Base-by-base conservation (phyloP, 2,329 filamentous ascomycete genomes). In the Arthroderma uncinatum region DNA sequence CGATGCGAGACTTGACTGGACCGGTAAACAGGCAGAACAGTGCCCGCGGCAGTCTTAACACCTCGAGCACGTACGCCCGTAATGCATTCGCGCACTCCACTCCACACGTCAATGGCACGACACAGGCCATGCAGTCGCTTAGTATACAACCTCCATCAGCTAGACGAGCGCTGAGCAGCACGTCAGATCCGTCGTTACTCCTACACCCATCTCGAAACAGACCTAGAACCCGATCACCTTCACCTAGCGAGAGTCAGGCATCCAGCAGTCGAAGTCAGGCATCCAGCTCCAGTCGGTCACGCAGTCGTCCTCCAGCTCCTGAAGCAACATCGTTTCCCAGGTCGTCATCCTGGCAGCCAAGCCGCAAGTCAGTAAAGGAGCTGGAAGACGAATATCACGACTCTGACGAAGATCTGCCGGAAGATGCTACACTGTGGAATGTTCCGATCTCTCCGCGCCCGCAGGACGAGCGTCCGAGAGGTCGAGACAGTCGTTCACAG, bases 371-470 rank as follows among this genome's bases (percentile, higher is more conserved):
- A 2, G 59, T 74, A n/a, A 72, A 74, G 60, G 75, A 78, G 44
- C 58, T 78, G 23, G 76, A 78, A 61, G 73, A 72, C 16, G 76
- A 78, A 65, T 78, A 76, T 55, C 70, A 78, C 62, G 76, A 78
- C 59, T 76, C 73, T 1, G 76, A 78, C 58, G 76, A 78, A 52
- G 76, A 78, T 21, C 62, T 78, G 34, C 76, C 76, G 3, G 76
- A 78, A 50, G 75, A 78, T 66, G 72, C 75, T 8, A 76, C 74
- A 60, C 62, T 78, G 7, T 78, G 74, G 73, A 78, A 78, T 58
- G 74, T 78, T 16, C 76, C 76, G 0, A 72, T 78, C 14, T 78
- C 76, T 8, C 76, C 76, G 3, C 69, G 74, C 21, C 70, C 73
- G 12, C 64, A 66, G 2, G 67, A 71, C 25, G 73, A 74, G 57